phyloP scores from a whole-genome alignment of 305 asterid species.

The Plantago lanceolata region DNA sequence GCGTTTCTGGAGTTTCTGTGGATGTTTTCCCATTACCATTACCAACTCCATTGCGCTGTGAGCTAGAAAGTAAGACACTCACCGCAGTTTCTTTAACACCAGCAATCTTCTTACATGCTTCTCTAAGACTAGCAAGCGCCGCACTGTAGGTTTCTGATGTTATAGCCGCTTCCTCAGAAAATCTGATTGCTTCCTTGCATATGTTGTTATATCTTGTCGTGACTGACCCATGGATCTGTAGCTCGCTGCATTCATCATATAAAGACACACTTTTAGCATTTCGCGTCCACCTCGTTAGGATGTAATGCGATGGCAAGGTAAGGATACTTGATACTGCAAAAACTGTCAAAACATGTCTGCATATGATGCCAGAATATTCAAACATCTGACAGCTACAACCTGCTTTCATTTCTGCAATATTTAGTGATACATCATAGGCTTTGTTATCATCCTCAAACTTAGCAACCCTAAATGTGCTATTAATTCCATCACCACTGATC shows the following conservation, averaged over 20 bases:
- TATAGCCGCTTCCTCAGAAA: conserved; percentile 75
- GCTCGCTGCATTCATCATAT: conserved; percentile 43
- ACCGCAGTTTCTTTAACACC: conserved; percentile 52
- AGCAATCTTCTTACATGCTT: conserved; percentile 60
- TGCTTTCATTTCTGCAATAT: conserved; percentile 59
- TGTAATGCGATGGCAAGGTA: conserved; percentile 70
- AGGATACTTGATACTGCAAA: conserved; percentile 83
- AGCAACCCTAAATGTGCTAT: conserved; percentile 73
- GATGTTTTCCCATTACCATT: conserved; percentile 49
- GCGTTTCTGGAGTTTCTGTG: conserved; percentile 43
- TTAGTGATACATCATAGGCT: conserved; percentile 56
- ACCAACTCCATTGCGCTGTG: conserved; percentile 45
- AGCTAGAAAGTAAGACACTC: conserved; percentile 46
- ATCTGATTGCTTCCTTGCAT: conserved; percentile 72
- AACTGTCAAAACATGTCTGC: conserved; percentile 81
- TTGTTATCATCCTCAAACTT: conserved; percentile 72
- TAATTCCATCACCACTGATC: conserved; percentile 60
- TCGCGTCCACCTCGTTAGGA: conserved; percentile 80
- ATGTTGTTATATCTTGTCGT: conserved; percentile 53
- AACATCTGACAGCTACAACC: conserved; percentile 82
- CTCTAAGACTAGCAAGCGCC: conserved; percentile 59
- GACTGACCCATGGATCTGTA: conserved; percentile 47
- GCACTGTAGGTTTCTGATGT: conserved; percentile 57
- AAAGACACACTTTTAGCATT: conserved; percentile 49
- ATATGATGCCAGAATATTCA: conserved; percentile 72